Base-by-base conservation (phyloP, 345 rosid genomes). In the Syzygium jambos region DNA sequence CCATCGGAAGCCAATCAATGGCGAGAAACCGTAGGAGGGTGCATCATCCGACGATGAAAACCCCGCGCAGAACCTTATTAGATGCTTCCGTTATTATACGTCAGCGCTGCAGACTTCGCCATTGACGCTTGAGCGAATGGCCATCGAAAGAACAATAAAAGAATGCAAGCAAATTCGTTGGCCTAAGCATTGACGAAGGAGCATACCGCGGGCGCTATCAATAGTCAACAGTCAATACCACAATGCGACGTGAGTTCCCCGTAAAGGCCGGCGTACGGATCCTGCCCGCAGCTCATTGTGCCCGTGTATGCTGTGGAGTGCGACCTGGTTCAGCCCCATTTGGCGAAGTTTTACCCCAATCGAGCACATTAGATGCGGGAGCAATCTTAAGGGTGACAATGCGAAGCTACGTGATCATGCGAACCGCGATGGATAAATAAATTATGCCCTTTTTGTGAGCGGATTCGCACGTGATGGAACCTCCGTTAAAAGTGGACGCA, bases 131-230 rank as follows among this genome's bases (percentile, higher is more conserved):
- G 0, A n/a, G 73, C 73, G 2, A 61, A 61, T n/a, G 34, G 4
- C 73, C 0, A 12, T 13, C 34, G 73, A 61, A 14, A n/a, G 38
- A n/a, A 61, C 3, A 17, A 61, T 0, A 6, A 3, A n/a, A 13
- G 7, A 1, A 61, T 2, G 19, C 54, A 52, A 52, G 19, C 54
- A 52, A 52, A 52, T 15, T 52, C 54, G 17, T 5, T 6, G 54
- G 54, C 17, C 46, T 9, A 22, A 55, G 7, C 11, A 21, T 9
- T 21, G 25, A 19, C 9, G 25, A 55, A 55, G 11, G 19, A 22
- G 22, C 27, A 22, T 4, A 11, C 9, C 11, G 27, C 4, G 27
- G 8, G 59, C 22, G 27, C 59, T 22, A 43, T 43, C 23, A 21
- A 21, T 21, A 21, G 27, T 55, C 59, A 22, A 22, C 1, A 2